A percentile compares a stretch with the other conserved stretches of the same genome.
phyloP scores from a whole-genome alignment of 2,329 filamentous ascomycete species.

The Ceratocystiopsis minuta region DNA sequence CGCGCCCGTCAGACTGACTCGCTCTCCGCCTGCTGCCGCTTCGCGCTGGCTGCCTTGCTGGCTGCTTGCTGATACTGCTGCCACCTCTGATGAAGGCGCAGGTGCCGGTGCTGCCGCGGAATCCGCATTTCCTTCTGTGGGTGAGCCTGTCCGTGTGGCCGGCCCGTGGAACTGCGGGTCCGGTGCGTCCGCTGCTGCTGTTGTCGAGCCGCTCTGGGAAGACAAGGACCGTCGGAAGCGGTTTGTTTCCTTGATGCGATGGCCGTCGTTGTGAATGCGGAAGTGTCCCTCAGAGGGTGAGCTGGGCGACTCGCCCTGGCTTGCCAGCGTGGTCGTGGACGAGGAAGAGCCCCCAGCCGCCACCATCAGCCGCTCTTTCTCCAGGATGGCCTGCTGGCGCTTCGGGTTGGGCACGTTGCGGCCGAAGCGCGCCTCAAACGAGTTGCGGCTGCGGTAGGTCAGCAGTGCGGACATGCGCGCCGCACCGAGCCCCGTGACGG shows the following conservation, averaged over 20 bases:
- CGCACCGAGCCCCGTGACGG: slow-evolving; percentile 70
- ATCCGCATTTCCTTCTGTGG: slow-evolving; percentile 12
- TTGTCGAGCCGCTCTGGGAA: neutral
- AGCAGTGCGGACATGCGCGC: slow-evolving; percentile 93
- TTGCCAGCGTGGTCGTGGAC: neutral
- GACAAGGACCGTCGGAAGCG: slow-evolving; percentile 21
- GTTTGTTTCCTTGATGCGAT: slow-evolving; percentile 39
- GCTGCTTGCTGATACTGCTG: no score
- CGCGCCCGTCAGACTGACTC: slow-evolving; percentile 31
- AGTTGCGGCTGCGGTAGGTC: slow-evolving; percentile 91
- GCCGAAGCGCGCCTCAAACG: slow-evolving; percentile 88
- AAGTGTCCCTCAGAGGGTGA: slow-evolving; percentile 52
- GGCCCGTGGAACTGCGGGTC: slow-evolving; percentile 12
- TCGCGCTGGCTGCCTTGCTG: no score
- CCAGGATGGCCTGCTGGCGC: slow-evolving; percentile 67
- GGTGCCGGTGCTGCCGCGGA: slow-evolving; percentile 24
- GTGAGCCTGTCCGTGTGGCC: slow-evolving; percentile 9
- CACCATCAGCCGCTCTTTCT: slow-evolving; percentile 38
- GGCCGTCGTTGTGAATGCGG: slow-evolving; percentile 69
- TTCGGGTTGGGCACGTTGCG: slow-evolving; percentile 79
- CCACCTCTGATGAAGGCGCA: no score
- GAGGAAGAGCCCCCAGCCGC: neutral
- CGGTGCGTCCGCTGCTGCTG: neutral
- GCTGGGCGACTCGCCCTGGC: neutral
- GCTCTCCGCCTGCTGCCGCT: slow-evolving; percentile 1